phyloP scores from a whole-genome alignment of 2,329 filamentous ascomycete genomes.

The Aspergillus clavatus region DNA sequence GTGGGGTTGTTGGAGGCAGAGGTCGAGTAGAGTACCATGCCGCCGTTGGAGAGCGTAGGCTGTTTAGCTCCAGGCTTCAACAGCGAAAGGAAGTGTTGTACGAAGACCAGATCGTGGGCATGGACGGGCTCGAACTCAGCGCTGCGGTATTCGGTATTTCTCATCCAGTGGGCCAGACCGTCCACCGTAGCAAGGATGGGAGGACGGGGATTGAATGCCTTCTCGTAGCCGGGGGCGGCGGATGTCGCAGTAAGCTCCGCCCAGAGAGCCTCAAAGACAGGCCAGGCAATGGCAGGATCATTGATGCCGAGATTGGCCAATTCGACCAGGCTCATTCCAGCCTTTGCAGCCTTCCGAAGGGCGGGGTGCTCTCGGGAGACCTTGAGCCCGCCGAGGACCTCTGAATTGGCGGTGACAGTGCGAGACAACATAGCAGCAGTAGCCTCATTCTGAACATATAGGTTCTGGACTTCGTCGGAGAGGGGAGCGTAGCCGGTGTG shows the following conservation, averaged over 20 bases:
- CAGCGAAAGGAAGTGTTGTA: conserved; percentile 69
- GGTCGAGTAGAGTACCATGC: conserved; percentile 69
- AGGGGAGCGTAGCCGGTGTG: conserved; percentile 75
- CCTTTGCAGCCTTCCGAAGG: conserved; percentile 56
- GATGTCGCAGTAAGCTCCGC: conserved; percentile 61
- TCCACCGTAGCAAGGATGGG: conserved; percentile 73
- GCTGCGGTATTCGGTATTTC: conserved; percentile 67
- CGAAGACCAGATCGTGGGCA: conserved; percentile 73
- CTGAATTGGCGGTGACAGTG: conserved; percentile 67
- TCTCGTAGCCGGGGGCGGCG: conserved; percentile 40
- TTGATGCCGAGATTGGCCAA: conserved; percentile 65
- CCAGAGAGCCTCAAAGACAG: conserved; percentile 77
- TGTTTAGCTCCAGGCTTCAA: conserved; percentile 45
- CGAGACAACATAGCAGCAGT: conserved; percentile 68
- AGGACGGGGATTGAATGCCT: conserved; percentile 47
- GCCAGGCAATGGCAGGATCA: conserved; percentile 73
- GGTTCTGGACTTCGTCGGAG: conserved; percentile 47
- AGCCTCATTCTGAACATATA: conserved; percentile 76
- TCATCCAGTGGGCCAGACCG: conserved; percentile 76
- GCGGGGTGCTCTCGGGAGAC: conserved; percentile 53
- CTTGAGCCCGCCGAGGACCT: conserved; percentile 53
- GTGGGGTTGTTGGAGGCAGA: conserved; percentile 65
- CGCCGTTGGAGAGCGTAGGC: conserved; percentile 61
- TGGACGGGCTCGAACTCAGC: conserved; percentile 71
- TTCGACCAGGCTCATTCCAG: conserved; percentile 58